Percentiles rank a stretch among this genome's conserved stretches.
These are phyloP conservation scores for Lodderomyces beijingensis DNA, from an alignment of 1,139 yeast genomes.

Conservation along the genomic window DNA sequence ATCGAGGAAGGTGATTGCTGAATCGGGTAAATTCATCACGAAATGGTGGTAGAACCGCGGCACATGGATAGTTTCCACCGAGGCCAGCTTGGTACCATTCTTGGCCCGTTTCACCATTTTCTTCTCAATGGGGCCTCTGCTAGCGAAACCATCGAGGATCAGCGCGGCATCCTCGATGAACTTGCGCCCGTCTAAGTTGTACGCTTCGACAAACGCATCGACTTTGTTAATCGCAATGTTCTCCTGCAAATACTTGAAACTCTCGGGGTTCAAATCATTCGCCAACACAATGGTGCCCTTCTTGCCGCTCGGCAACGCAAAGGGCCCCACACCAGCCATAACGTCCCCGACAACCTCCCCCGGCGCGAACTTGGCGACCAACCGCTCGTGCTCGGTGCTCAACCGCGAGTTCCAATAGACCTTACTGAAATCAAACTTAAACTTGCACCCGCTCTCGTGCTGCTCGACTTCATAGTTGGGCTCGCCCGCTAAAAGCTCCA, in stretches of 20 bases:
- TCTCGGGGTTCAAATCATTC: conserved; percentile 89
- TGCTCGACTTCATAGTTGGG: conserved; percentile 77
- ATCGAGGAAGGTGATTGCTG: conserved; percentile 81
- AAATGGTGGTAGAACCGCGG: conserved; percentile 68
- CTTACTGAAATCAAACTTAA: conserved; percentile 83
- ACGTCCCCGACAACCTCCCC: conserved; percentile 87
- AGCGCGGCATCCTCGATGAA: conserved; percentile 63
- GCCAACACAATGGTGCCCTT: conserved; percentile 78
- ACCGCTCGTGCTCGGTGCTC: conserved; percentile 87
- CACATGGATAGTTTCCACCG: conserved; percentile 32
- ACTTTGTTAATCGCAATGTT: conserved; percentile 69
- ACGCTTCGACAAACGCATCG: conserved; percentile 53
- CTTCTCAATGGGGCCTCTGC: conserved; percentile 22
- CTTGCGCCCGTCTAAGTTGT: conserved; percentile 77
- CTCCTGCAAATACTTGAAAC: conserved; percentile 61
- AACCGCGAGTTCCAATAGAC: conserved; percentile 98
- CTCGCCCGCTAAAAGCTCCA: conserved; percentile 90
- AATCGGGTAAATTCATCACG: conserved; percentile 95
- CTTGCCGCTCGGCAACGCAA: conserved; percentile 94
- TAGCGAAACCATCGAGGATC: conserved; percentile 39
- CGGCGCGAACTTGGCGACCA: conserved; percentile 56
- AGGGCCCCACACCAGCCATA: conserved; percentile 99
- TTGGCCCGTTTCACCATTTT: conserved; percentile 26
- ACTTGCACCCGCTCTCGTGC: conserved; percentile 80
- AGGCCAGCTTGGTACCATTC: conserved; percentile 19